Evolutionary conservation across 75 land plant genomes (phyloP), one percentile per base, ranked within the genome.

Genomic region (Picea sitchensis): DNA sequence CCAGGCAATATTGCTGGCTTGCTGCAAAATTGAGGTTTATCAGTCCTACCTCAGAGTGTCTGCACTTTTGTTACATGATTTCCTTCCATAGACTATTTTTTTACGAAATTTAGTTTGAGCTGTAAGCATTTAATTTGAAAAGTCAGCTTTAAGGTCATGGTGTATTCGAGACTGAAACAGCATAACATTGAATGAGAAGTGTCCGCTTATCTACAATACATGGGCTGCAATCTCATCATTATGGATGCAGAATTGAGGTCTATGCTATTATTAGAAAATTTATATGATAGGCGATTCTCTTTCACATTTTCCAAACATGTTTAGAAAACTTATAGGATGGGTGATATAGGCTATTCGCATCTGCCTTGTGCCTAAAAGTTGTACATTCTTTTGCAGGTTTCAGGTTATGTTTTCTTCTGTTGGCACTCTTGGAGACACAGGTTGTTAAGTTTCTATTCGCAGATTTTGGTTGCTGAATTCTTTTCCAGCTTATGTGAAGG

Each of bases 381-480:
- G 71, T 71, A 71, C 21, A 23, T 71, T 71, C 51, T 71, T 20
- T 1, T 71, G 73, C 73, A 71, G 73, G 18, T 71, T 38, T 71
- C 2, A 2, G 15, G 38, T 71, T 41, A 14, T n/a, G 17, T 18
- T 41, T 21, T 20, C 8, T 34, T 71, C 23, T 71, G 21, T 71
- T 15, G 54, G 21, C 11, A 0, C 54, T 51, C 9, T 51, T 9
- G 54, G 54, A 51, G 54, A 9, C 54, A 8, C 11, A 51, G 54
- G 54, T 47, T 47, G 6, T 47, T 47, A 47, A 51, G 11, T 51
- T 8, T 51, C 54, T 9, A 51, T 51, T 51, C 8, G 54, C 54
- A 51, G 54, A 51, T 51, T 51, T 51, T 8, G 54, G 54, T 51
- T 51, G 54, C 54, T 51, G 11, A 51, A 51, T 51, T 51, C 64